A percentile compares a stretch with the other conserved stretches of the same genome.
These are phyloP conservation scores for Cordyceps tenuipes DNA, from an alignment of 2,329 filamentous ascomycete species.

Conservation along the genomic window DNA sequence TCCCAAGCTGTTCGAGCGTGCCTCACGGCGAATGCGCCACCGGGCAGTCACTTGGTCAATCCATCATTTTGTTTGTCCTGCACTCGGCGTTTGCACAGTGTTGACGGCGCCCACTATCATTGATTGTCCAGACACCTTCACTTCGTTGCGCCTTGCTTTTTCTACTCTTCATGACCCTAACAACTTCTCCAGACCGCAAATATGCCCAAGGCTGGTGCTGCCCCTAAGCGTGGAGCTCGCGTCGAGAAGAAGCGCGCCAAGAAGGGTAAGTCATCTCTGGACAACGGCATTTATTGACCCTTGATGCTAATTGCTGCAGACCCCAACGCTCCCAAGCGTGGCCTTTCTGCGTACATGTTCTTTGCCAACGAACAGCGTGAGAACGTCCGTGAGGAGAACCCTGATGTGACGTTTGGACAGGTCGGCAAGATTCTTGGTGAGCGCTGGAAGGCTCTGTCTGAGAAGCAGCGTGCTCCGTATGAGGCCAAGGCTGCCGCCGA, in stretches of 20 bases:
- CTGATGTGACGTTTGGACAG: conserved; percentile 95
- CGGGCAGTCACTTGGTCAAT: not conserved
- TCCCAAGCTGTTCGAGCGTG: not conserved
- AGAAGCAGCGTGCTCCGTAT: conserved; percentile 88
- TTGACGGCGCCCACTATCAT: conserved; percentile 1
- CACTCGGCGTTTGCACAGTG: not conserved
- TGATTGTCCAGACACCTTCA: conserved; percentile 16
- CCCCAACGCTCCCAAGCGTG: conserved; percentile 97
- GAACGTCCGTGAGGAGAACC: conserved; percentile 96
- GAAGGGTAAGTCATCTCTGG: conserved; percentile 43
- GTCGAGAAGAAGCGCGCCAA: conserved; percentile 47
- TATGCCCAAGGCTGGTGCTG: conserved; percentile 51
- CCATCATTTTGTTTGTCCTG: not conserved
- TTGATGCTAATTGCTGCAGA: conserved; percentile 44
- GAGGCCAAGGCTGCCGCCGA: conserved; percentile 94
- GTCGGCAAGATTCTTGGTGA: conserved; percentile 97
- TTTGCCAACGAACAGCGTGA: conserved; percentile 99
- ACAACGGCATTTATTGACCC: not conserved
- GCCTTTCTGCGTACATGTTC: conserved; percentile 99
- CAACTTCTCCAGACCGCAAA: conserved; percentile 26
- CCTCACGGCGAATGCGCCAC: not conserved
- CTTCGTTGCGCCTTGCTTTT: not conserved
- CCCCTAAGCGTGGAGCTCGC: conserved; percentile 45
- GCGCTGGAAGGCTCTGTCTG: conserved; percentile 94
- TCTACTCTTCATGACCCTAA: not conserved